These are phyloP conservation scores for Sambucus nigra DNA, from an alignment of 129 eudicot genomes.

Conservation along the genomic window DNA sequence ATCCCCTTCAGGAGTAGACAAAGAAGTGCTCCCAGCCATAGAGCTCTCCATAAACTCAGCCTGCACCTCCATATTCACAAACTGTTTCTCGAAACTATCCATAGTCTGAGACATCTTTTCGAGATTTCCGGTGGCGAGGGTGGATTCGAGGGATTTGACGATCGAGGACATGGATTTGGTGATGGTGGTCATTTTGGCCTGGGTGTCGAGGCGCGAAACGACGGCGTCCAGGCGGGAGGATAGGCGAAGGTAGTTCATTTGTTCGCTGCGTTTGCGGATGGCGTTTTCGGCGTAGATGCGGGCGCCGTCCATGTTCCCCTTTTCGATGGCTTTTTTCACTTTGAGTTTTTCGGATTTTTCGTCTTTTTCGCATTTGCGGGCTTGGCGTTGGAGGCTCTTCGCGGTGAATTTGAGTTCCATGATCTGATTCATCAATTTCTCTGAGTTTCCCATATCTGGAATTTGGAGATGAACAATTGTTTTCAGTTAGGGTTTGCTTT, in stretches of 20 bases:
- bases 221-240: constrained; percentile 89
- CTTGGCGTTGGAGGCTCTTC: constrained; percentile 68
- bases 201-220: constrained; percentile 74
- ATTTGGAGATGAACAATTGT: not conserved
- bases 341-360: constrained; percentile 75
- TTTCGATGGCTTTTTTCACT: constrained; percentile 82
- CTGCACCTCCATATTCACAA: constrained; percentile 88
- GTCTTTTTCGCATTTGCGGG: constrained; percentile 81
- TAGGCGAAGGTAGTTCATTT: constrained; percentile 82
- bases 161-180: constrained; percentile 66
- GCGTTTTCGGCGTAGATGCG: constrained; percentile 89
- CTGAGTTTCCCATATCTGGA: constrained; percentile 64
- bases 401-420: constrained; percentile 91
- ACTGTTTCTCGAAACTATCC: constrained; percentile 78
- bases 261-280: constrained; percentile 86
- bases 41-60: constrained; percentile 95
- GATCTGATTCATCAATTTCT: constrained; percentile 86
- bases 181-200: constrained; percentile 72
- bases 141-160: constrained; percentile 72
- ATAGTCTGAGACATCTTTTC: constrained; percentile 93
- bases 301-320: constrained; percentile 89
- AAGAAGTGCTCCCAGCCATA: constrained; percentile 90
- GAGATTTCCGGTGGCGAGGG: constrained; percentile 60
- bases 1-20: constrained; percentile 78
- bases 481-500: not conserved